Conservation (phyloP, 2,329 filamentous ascomycete species). For the Colletotrichum melonis region DNA sequence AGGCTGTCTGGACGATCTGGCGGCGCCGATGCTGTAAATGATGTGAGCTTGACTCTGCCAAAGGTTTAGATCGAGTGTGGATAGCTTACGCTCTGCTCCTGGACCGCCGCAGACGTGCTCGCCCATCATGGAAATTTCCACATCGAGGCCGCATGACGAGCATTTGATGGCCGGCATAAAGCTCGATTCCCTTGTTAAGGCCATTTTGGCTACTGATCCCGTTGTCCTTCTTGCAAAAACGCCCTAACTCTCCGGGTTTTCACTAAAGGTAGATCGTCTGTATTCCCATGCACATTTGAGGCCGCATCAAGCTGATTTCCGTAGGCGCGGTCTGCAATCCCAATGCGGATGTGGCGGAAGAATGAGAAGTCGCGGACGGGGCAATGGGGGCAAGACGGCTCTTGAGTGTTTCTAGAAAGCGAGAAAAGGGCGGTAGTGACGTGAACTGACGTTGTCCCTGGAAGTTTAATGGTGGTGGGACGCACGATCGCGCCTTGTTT, state of each 20-base stretch:
- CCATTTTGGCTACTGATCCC: constrained; percentile 52
- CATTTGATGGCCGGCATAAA: constrained; percentile 90
- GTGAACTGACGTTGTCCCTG: constrained; percentile 28
- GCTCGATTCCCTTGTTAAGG: constrained; percentile 69
- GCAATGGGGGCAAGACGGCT: constrained; percentile 16
- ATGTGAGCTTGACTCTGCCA: not conserved
- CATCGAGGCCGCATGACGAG: constrained; percentile 80
- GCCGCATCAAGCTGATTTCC: constrained; percentile 22
- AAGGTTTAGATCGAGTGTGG: constrained; percentile 26
- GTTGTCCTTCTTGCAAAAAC: not conserved
- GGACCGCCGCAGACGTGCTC: constrained; percentile 78
- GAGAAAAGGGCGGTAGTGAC: constrained; percentile 15
- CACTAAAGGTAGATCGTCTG: constrained; percentile 9
- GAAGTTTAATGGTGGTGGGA: constrained; percentile 7
- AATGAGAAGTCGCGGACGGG: not conserved
- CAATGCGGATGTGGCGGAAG: constrained; percentile 8
- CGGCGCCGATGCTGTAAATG: constrained; percentile 49
- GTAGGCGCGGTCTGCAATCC: constrained; percentile 8
- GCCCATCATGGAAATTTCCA: constrained; percentile 87
- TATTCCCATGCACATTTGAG: constrained; percentile 20
- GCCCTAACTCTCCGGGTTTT: constrained; percentile 5
- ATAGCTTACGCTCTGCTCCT: constrained; percentile 55
- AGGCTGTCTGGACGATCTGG: constrained; percentile 44
- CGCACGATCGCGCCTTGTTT: constrained; percentile 26
- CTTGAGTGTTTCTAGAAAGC: constrained; percentile 33